Percentiles rank a stretch among this genome's conserved stretches.
These are phyloP conservation scores for Cynara cardunculus DNA, from an alignment of 129 eudicot species.

Conservation along the genomic window DNA sequence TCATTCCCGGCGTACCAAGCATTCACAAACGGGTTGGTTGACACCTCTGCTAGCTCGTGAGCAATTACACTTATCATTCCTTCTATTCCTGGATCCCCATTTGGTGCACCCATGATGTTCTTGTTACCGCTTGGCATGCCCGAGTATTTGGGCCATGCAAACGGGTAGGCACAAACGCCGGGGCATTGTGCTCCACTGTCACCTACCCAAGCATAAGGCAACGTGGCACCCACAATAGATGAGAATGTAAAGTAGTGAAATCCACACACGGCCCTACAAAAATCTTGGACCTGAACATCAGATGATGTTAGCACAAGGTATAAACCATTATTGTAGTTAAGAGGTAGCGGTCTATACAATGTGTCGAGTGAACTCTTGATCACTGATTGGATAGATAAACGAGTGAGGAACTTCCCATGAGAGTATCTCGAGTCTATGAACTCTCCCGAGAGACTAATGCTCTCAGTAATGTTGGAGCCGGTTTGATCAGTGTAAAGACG, in stretches of 20 bases:
- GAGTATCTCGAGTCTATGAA: conserved; percentile 44
- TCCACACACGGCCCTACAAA: conserved; percentile 64
- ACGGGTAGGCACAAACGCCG: conserved; percentile 62
- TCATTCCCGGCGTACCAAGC: conserved; percentile 63
- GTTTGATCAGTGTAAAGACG: conserved; percentile 58
- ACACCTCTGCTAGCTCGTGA: conserved; percentile 59
- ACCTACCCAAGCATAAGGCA: conserved; percentile 72
- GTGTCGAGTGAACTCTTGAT: conserved; percentile 29
- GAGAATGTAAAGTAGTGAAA: conserved; percentile 69
- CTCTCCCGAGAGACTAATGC: conserved; percentile 39
- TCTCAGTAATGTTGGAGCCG: conserved; percentile 41
- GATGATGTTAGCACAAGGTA: conserved; percentile 53
- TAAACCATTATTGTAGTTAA: conserved; percentile 42
- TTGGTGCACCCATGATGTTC: conserved; percentile 47
- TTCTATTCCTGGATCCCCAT: conserved; percentile 52
- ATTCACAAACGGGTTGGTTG: conserved; percentile 58
- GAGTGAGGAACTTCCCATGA: conserved; percentile 35
- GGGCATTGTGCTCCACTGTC: conserved; percentile 64
- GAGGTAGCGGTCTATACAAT: conserved; percentile 24
- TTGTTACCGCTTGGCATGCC: conserved; percentile 27
- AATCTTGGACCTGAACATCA: conserved; percentile 55
- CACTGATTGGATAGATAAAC: conserved; percentile 47
- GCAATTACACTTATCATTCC: conserved; percentile 73
- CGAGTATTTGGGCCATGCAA: conserved; percentile 46
- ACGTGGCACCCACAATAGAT: conserved; percentile 41